Base-by-base conservation (phyloP, 2,329 filamentous ascomycete genomes). In the Ophiostoma piceae region DNA sequence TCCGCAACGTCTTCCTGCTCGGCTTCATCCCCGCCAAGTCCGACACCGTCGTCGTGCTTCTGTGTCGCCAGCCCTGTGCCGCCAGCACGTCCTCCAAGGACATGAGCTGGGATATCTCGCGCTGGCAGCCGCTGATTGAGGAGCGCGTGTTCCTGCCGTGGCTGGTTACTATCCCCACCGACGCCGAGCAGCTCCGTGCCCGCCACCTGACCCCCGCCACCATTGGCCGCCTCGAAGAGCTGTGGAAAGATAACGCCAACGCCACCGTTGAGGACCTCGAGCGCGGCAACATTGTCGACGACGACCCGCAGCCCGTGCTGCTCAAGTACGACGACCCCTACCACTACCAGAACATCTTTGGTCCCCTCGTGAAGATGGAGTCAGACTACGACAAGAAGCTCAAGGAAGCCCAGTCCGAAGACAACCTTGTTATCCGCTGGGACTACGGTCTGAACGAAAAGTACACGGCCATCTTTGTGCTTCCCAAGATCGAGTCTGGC, bases 11-110 rank as follows among this genome's bases (percentile, higher is more conserved):
- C 67, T 99, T 99, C 75, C 84, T 98, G 47, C 89, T 99, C 37
- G 95, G 95, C 7, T 99, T 99, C 79, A 99, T 99, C 75, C 96
- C 95, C 11, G 95, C 95, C 70, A 99, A 99, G 79, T 98, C 95
- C 12, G 96, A 99, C 77, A 97, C 95, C 0, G 95, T 99, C 37
- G 96, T 99, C 8, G 95, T 99, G 32, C 87, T 99, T 64, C 86
- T 99, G 51, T 99, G 95, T 79, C 93, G 95, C 72, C 95, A 98
- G 80, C 95, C 95, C 66, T 99, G 95, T 79, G 95, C 94, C 43
- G 90, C 95, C 37, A 94, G 92, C 81, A 91, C 94, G 1, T 98
- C 95, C 43, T 94, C 92, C 74, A 99, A 99, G 81, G 95, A 99
- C 77, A 98, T 99, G 94, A 99, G 95, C 79, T 99, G 95, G 95